Conservation (phyloP, 768 basidiomycete genomes). For the Multifurca ochricompacta region DNA sequence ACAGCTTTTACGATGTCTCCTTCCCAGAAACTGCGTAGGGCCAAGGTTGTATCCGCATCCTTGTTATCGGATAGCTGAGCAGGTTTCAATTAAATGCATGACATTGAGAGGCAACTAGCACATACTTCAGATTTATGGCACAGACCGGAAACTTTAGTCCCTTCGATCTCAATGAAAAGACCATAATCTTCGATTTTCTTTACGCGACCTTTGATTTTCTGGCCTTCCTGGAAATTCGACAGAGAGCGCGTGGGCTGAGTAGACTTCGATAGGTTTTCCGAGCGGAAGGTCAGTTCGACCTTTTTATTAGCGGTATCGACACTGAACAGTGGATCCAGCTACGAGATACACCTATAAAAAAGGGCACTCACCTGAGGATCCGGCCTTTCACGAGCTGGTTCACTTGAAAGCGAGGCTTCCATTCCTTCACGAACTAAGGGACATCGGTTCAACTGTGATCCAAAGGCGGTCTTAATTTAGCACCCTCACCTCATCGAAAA, state of each 20-base stretch:
- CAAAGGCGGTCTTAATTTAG: neutral
- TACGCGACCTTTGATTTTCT: slow-evolving; percentile 72
- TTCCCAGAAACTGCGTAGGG: slow-evolving; percentile 74
- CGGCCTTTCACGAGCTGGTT: slow-evolving; percentile 86
- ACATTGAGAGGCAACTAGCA: neutral
- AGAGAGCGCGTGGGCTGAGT: slow-evolving; percentile 33
- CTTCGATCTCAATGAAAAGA: slow-evolving; percentile 87
- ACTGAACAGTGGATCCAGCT: slow-evolving; percentile 33
- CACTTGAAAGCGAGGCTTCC: slow-evolving; percentile 72
- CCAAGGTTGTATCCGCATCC: slow-evolving; percentile 68
- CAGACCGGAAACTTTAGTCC: slow-evolving; percentile 75
- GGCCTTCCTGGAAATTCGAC: slow-evolving; percentile 62
- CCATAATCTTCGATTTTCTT: slow-evolving; percentile 85
- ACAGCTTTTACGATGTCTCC: slow-evolving; percentile 81
- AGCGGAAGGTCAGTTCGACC: slow-evolving; percentile 86
- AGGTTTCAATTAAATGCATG: neutral
- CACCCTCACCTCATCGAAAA: slow-evolving; percentile 70
- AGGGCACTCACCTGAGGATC: slow-evolving; percentile 55
- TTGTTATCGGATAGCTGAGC: slow-evolving; percentile 82
- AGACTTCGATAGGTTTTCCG: slow-evolving; percentile 43
- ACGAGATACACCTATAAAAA: neutral
- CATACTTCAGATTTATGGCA: slow-evolving; percentile 90
- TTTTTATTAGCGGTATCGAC: slow-evolving; percentile 64
- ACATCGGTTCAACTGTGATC: neutral
- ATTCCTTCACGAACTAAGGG: slow-evolving; percentile 85